Evolutionary conservation across 2,329 filamentous ascomycete genomes (phyloP).

Genomic region (Penicillium sp.): DNA sequence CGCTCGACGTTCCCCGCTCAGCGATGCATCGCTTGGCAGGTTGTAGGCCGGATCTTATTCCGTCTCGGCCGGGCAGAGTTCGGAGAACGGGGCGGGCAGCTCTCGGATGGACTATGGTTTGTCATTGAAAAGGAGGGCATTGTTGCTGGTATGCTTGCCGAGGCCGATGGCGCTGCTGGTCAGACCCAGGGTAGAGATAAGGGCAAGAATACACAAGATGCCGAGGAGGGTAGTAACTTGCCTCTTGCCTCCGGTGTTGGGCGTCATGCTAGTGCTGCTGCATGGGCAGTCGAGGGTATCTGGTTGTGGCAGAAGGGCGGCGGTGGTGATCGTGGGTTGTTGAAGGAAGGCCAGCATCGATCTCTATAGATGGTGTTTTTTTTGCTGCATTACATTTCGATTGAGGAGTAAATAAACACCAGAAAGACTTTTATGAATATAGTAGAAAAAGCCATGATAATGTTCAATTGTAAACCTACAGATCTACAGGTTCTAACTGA

Average conservation of each 20-base stretch:
- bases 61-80: constrained; percentile 74
- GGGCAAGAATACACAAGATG: constrained; percentile 2
- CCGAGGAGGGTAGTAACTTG: not conserved
- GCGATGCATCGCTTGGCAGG: constrained; percentile 87
- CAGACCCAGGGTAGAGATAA: constrained; percentile 31
- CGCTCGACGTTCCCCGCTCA: constrained; percentile 82
- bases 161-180: constrained; percentile 62
- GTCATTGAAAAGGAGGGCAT: constrained; percentile 74
- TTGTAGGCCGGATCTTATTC: constrained; percentile 80
- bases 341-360: constrained; percentile 36
- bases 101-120: constrained; percentile 80
- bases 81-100: constrained; percentile 59
- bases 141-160: constrained; percentile 72
- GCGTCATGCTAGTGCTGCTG: constrained; percentile 73
- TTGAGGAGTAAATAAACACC: not conserved
- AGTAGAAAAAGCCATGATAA: not conserved
- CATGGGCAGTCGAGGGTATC: constrained; percentile 83
- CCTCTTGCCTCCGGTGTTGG: constrained; percentile 34
- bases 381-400: not conserved
- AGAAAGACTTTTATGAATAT: not conserved
- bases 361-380: constrained; percentile 19
- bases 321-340: constrained; percentile 47
- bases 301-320: constrained; percentile 81
- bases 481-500: not conserved
- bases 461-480: not conserved